Percentiles rank a stretch among this genome's conserved stretches.
Evolutionary conservation across 2,329 filamentous ascomycete species (phyloP).

Genomic region (Torrubiellomyces zombiae): DNA sequence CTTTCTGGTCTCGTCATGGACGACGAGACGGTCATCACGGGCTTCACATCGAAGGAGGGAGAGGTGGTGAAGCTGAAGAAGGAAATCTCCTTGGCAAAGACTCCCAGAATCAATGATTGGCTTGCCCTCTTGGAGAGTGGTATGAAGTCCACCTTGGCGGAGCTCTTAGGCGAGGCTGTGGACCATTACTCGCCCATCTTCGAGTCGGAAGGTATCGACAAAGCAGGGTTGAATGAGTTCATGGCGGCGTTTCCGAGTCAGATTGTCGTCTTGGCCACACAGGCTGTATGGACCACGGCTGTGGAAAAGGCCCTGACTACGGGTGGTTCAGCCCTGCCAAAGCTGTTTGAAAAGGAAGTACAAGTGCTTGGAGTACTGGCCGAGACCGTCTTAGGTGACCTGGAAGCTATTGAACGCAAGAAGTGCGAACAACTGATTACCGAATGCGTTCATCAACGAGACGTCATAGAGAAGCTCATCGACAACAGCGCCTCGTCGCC

Average conservation of each 20-base stretch:
- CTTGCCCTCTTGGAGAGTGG: constrained; percentile 78
- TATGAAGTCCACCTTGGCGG: constrained; percentile 89
- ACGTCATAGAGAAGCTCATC: constrained; percentile 76
- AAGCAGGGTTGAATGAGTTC: constrained; percentile 57
- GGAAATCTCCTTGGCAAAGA: constrained; percentile 82
- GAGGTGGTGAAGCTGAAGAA: constrained; percentile 78
- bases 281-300: constrained; percentile 81
- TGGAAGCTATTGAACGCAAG: constrained; percentile 75
- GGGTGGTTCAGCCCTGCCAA: constrained; percentile 51
- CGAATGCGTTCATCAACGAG: constrained; percentile 94
- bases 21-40: constrained; percentile 75
- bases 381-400: constrained; percentile 73
- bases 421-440: constrained; percentile 98
- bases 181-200: constrained; percentile 70
- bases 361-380: constrained; percentile 75
- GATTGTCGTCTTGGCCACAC: constrained; percentile 85
- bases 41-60: constrained; percentile 89
- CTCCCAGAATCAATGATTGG: constrained; percentile 97
- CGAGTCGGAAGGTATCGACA: constrained; percentile 51
- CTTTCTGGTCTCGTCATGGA: constrained; percentile 82
- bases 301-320: constrained; percentile 63
- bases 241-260: constrained; percentile 78
- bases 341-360: constrained; percentile 67
- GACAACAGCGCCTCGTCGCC: constrained; percentile 56
- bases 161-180: constrained; percentile 74